Percentiles rank a stretch among this genome's conserved stretches.
Evolutionary conservation across 352 stramenopile genomes (phyloP).

Genomic region (Paralagenidium karlingii): DNA sequence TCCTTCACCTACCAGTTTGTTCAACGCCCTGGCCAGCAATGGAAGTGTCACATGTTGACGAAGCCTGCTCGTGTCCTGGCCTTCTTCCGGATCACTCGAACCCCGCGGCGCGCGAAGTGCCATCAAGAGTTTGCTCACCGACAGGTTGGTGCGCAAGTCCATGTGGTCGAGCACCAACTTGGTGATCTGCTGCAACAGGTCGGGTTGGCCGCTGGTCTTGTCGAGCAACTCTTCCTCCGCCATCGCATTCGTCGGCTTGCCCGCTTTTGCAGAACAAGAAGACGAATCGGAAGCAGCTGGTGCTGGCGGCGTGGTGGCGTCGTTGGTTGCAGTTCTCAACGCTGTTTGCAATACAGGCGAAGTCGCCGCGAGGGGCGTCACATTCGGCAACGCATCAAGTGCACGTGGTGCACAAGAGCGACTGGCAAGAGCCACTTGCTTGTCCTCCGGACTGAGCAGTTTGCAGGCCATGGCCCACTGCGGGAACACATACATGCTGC

Average conservation of each 20-base stretch:
- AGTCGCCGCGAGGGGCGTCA: too few relatives aligned
- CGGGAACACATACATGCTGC: conserved; percentile 67
- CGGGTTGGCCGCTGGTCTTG: too few relatives aligned
- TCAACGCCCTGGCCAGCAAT: conserved; percentile 40
- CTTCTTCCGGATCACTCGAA: conserved; percentile 2
- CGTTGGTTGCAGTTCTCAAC: too few relatives aligned
- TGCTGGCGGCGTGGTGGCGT: too few relatives aligned
- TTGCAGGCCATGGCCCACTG: too few relatives aligned
- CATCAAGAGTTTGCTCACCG: conserved; percentile 41
- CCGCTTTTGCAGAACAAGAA: background rate
- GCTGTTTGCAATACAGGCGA: too few relatives aligned
- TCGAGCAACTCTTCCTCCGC: conserved; percentile 1
- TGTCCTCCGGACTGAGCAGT: too few relatives aligned
- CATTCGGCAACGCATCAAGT: conserved; percentile 8
- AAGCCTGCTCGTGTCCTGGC: background rate
- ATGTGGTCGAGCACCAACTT: conserved; percentile 34
- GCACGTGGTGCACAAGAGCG: conserved; percentile 4
- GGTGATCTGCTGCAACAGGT: conserved; percentile 31
- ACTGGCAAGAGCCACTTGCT: conserved; percentile 11
- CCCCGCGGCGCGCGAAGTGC: too few relatives aligned
- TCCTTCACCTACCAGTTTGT: conserved; percentile 30
- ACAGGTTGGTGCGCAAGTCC: conserved; percentile 38
- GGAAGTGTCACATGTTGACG: conserved; percentile 28
- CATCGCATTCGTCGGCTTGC: background rate
- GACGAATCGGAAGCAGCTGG: conserved; percentile 3